Percentiles rank a stretch among this genome's conserved stretches.
Conservation (phyloP, 2,329 filamentous ascomycete species). For the Paecilomyces sp. region DNA sequence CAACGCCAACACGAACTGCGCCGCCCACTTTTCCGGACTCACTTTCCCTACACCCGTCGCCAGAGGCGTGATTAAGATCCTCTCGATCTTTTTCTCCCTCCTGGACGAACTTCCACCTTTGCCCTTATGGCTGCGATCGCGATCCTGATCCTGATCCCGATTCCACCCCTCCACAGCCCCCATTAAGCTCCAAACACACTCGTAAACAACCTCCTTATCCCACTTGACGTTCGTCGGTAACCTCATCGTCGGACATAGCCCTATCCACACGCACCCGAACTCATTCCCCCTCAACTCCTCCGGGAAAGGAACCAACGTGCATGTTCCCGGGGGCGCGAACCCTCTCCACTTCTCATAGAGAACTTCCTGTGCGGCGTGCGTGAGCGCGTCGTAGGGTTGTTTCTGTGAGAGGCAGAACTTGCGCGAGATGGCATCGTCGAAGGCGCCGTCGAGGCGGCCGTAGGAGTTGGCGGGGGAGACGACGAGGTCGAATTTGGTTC, state of each 20-base stretch:
- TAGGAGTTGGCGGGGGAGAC: constrained; percentile 52
- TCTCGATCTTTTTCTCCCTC: constrained; percentile 32
- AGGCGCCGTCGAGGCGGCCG: constrained; percentile 47
- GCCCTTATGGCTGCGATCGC: no score
- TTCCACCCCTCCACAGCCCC: constrained; percentile 45
- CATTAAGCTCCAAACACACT: constrained; percentile 48
- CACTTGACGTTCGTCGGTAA: constrained; percentile 38
- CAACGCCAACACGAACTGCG: constrained; percentile 44
- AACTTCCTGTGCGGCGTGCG: constrained; percentile 35
- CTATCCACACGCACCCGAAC: constrained; percentile 39
- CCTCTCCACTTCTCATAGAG: constrained; percentile 44
- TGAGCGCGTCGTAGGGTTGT: constrained; percentile 43
- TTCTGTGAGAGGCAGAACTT: constrained; percentile 35
- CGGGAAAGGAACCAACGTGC: constrained; percentile 42
- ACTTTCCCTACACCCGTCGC: constrained; percentile 44
- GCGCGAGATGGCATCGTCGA: constrained; percentile 48
- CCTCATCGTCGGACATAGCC: constrained; percentile 50
- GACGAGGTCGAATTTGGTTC: constrained; percentile 40
- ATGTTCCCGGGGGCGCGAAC: constrained; percentile 45
- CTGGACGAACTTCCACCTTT: neutral
- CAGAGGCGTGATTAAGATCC: constrained; percentile 46
- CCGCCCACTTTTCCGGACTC: constrained; percentile 43
- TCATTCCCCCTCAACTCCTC: constrained; percentile 30
- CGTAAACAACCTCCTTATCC: constrained; percentile 49
- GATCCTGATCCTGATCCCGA: constrained; percentile 9